Evolutionary conservation across 2,329 filamentous ascomycete species (phyloP), one percentile per base, ranked within the genome.

Genomic region (Alternaria consortialis): DNA sequence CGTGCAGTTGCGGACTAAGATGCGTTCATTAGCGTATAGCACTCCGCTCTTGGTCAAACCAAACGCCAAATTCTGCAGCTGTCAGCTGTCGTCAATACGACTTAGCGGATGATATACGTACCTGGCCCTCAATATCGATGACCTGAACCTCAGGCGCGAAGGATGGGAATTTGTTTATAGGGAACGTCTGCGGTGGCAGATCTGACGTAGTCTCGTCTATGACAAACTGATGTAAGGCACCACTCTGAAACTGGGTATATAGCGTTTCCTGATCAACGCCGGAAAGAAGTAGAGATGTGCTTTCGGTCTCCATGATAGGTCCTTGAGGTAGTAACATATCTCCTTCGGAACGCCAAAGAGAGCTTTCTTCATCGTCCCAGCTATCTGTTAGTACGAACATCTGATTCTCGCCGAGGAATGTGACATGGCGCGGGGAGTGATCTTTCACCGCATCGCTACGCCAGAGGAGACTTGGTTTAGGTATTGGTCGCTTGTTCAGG

Each of bases 1-100:
- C 0, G 94, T 98, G 78, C 93, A 97, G 70, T 95, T 97, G 77
- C 91, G 93, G 13, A 90, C 87, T 44, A 97, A 81, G 5, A 91
- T 82, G 15, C 85, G 87, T 3, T 89, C 88, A 74, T 94, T 91
- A 40, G 90, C 92, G 74, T 91, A 96, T 0, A 99, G 82, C 55
- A 90, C 85, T 0, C 95, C 95, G 56, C 88, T 90, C 48, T 87
- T 85, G 4, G 93, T 91, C 65, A 97, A 81, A 2, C 92, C 91
- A 62, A 89, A 84, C 9, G 84, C 75, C 39, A 87, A 74, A 46
- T 76, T 67, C 83, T 86, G 64, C 50, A 29, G 53, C 32, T 8
- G 31, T 68, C 42, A 69, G 59, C 31, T 48, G 23, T 48, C 74
- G 58, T 2, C 9, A 74, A 65, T 59, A 4, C 17, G 25, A 29